A percentile compares a stretch with the other conserved stretches of the same genome.
Evolutionary conservation across 257 asterid species (phyloP).

Genomic region (Solanum appendiculatum): DNA sequence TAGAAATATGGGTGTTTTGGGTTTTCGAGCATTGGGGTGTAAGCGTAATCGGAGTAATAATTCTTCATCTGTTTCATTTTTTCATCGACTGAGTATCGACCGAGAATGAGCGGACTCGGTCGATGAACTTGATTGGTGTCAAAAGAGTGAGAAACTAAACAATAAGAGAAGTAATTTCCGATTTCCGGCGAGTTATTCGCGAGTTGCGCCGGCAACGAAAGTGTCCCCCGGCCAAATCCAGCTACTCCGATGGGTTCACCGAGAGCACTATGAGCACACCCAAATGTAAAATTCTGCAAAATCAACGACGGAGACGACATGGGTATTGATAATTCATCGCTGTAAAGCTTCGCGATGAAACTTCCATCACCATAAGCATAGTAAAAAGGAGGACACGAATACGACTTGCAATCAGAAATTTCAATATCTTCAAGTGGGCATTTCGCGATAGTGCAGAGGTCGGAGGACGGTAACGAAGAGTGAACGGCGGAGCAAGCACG

Average conservation of each 20-base stretch:
- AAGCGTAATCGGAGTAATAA: slow-evolving; percentile 16
- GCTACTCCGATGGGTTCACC: slow-evolving; percentile 96
- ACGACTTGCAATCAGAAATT: slow-evolving; percentile 39
- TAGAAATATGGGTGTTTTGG: slow-evolving; percentile 69
- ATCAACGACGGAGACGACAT: slow-evolving; percentile 30
- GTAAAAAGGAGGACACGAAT: slow-evolving; percentile 67
- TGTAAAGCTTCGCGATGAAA: slow-evolving; percentile 49
- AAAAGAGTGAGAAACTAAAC: slow-evolving; percentile 62
- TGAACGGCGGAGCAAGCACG: slow-evolving; percentile 71
- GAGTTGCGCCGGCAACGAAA: slow-evolving; percentile 80
- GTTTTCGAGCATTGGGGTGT: slow-evolving; percentile 68
- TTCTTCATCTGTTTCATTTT: neutral
- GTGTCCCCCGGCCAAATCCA: slow-evolving; percentile 80
- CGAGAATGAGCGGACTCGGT: slow-evolving; percentile 81
- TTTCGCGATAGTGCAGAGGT: slow-evolving; percentile 73
- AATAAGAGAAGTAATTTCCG: slow-evolving; percentile 80
- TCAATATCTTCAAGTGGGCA: slow-evolving; percentile 81
- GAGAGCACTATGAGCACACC: slow-evolving; percentile 72
- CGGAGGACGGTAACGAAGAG: slow-evolving; percentile 48
- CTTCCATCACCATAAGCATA: slow-evolving; percentile 98
- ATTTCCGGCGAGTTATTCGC: slow-evolving; percentile 50
- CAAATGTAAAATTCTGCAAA: slow-evolving; percentile 61
- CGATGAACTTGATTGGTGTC: slow-evolving; percentile 18
- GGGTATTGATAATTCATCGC: slow-evolving; percentile 41
- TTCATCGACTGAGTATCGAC: slow-evolving; percentile 27